Base-by-base conservation (phyloP, 2,329 filamentous ascomycete species). In the Coleophoma cylindrospora region DNA sequence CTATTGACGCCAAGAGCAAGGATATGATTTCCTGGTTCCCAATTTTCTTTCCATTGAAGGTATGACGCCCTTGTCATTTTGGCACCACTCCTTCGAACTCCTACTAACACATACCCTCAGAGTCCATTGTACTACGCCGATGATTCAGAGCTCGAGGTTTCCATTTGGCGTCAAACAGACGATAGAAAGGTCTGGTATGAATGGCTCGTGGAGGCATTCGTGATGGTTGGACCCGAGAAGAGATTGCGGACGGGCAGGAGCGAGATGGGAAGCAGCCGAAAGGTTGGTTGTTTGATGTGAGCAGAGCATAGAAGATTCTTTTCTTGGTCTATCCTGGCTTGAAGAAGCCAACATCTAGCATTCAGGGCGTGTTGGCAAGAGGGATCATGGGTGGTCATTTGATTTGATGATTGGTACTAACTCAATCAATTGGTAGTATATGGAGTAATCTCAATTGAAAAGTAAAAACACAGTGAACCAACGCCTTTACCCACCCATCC, bases 11-110 rank as follows among this genome's bases (percentile, higher is more conserved):
- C 50, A 97, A 97, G 80, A 96, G 91, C 75, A 87, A 87, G 64
- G 91, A 95, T 61, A 99, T 99, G 95, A 95, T 96, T 56, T 95
- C 89, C 49, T 99, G 94, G 94, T 99, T 99, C 67, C 94, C 94
- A 1, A 97, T 99, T 32, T 96, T 92, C 72, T 99, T 99, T 65
- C 94, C 95, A 0, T 72, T 99, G 13, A 95, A 94, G 83, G 91
- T 91, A 74, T 63, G 80, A 66, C 46, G 19, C 17, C 41, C 32
- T n/a, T 12, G 3, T 22, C 19, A 40, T 17, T 40, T 11, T 11
- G 14, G 44, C 27, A 10, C 27, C 27, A 27, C 4, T 27, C 9
- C 9, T 27, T 27, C 7, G 9, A 6, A 6, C 27, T 2, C 9
- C 7, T 27, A 36, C 53, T 64, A 51, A 61, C 43, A 51, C 45